Conservation (phyloP, 1,139 yeast species). For the Candida sp. region DNA sequence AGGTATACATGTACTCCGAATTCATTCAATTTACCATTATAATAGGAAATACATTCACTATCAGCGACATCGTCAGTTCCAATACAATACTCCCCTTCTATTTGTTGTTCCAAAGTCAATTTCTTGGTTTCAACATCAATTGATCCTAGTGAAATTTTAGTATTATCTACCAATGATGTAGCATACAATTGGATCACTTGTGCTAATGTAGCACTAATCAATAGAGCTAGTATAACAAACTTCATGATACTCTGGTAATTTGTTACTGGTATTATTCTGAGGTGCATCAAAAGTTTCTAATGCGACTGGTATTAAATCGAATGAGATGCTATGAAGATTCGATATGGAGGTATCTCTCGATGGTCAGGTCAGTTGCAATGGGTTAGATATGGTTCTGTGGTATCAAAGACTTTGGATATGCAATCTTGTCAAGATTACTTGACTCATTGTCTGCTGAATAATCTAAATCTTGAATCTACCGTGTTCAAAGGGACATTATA, state of each 20-base stretch:
- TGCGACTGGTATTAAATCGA: too few relatives aligned
- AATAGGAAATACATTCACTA: constrained; percentile 30
- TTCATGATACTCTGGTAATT: not conserved
- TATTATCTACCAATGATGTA: constrained; percentile 9
- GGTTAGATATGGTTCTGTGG: not conserved
- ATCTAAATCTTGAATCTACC: constrained; percentile 30
- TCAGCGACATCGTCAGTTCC: constrained; percentile 26
- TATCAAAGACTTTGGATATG: constrained; percentile 6
- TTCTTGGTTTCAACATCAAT: constrained; percentile 8
- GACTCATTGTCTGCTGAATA: constrained; percentile 21
- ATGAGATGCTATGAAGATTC: not conserved
- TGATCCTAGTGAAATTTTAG: constrained; percentile 12
- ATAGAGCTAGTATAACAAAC: not conserved
- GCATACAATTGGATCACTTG: constrained; percentile 9
- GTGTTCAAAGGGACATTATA: constrained; percentile 70
- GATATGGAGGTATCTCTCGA: not conserved
- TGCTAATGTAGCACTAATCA: not conserved
- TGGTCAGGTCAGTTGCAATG: not conserved
- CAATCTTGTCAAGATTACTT: constrained; percentile 27
- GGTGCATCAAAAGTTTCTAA: too few relatives aligned
- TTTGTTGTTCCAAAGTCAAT: not conserved
- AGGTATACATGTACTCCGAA: constrained; percentile 12
- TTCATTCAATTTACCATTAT: constrained; percentile 6
- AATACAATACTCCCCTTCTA: constrained; percentile 20
- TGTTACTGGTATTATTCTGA: not conserved